Base-by-base conservation (phyloP, 768 basidiomycete species). In the Goffeauzyma gilvescens region DNA sequence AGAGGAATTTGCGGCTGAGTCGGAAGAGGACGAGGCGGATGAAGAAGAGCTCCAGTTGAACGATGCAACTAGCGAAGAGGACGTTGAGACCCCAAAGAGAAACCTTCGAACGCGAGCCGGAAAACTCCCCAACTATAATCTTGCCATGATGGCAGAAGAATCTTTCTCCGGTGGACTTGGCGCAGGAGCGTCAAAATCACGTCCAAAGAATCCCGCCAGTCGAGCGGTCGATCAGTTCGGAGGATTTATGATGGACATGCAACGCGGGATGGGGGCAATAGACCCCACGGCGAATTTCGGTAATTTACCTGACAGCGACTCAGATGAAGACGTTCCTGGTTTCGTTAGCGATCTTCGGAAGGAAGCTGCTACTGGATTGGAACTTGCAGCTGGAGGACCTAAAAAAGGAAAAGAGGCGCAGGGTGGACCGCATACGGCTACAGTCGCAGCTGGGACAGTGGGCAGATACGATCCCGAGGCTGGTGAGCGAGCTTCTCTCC, bases 381-480 rank as follows among this genome's bases (percentile, higher is more conserved):
- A 42, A 1, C 17, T 49, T 30, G 42, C 42, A 9, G 36, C 32
- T 13, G 47, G 42, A 5, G 47, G 37, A n/a, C 6, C 32, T 5
- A 43, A 33, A 20, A 31, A 38, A 7, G 31, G 32, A 2, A 40
- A 38, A 23, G 32, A 38, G 30, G 28, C 9, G 7, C 4, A 24
- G 13, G 32, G 20, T 7, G 40, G 34, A 14, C 27, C 34, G 10
- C 39, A 13, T 8, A 32, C 42, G 10, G 47, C 36, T 5, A 42
- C 47, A 7, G 47, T 41, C 9, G 42, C 36, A 25, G 47, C 42
- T 3, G 47, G 47, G 17, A 36, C 46, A 15, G 25, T 49, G 17
- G 47, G 47, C 2, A 30, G 41, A 17, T 49, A 42, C 42, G 42
- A 49, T 40, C 41, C 47, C 8, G 41, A 49, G 30, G 47, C 42